Evolutionary conservation across 2,329 filamentous ascomycete genomes (phyloP), one percentile per base, ranked within the genome.

Genomic region (Colletotrichum sansevieriae): DNA sequence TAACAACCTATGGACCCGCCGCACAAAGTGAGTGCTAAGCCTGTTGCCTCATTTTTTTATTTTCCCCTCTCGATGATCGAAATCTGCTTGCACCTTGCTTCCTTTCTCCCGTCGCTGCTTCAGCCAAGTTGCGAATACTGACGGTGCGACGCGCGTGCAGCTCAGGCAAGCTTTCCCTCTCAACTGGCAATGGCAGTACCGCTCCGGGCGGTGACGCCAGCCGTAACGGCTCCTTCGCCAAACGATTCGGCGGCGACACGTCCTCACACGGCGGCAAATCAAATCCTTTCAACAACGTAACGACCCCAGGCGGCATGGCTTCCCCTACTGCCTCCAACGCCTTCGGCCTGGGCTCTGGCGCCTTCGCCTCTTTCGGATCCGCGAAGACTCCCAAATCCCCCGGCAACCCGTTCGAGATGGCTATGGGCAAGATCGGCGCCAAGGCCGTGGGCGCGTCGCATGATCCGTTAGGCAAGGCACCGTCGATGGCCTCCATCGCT

Each of bases 301-400:
- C 92, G 56, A 91, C 91, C 69, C 88, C 92, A 70, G 88, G 86
- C 58, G 88, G 88, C 66, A 83, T 94, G 63, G 87, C 91, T 41
- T 95, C 94, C 10, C 93, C 94, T 13, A 93, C 92, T 74, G 93
- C 93, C 63, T 94, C 94, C 18, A 95, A 92, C 75, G 95, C 95
- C 67, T 99, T 99, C 81, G 95, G 94, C 58, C 85, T 99, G 70
- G 96, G 96, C 46, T 97, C 94, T 18, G 96, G 96, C 74, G 96
- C 96, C 63, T 99, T 99, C 79, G 95, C 95, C 44, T 97, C 95
- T n/a, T 97, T 97, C 79, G 95, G 95, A 25, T 88, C 92, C 37
- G 87, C 88, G 39, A 97, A 97, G 83, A 95, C 94, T 2, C 93
- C 94, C 60, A 98, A 98, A 84, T 91, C 92, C 54, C 87, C 92